Base-by-base conservation (phyloP, 2,329 filamentous ascomycete species). In the Fusarium ambrosium region DNA sequence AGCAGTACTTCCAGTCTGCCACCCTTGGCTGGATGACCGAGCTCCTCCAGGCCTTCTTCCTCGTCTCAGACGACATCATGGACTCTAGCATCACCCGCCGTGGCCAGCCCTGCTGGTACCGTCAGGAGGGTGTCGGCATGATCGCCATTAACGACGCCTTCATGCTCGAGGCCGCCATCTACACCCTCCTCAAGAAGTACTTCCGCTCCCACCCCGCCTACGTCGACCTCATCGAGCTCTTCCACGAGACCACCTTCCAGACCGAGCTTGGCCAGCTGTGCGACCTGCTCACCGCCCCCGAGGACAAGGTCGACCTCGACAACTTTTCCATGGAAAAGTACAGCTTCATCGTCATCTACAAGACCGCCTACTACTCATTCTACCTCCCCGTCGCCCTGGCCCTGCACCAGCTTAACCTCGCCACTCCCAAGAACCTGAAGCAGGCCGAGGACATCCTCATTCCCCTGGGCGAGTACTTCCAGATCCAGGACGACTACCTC, bases 341-440 rank as follows among this genome's bases (percentile, higher is more conserved):
- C 89, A 92, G 89, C 80, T 99, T 98, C 89, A 99, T 99, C 81
- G 97, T 99, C 86, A 94, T 97, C 86, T 98, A 97, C 92, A 99
- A 99, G 92, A 99, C 97, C 27, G 95, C 97, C 62, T 99, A 97
- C 89, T 99, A 99, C 89, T 97, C 94, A 81, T 99, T 99, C 90
- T 98, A 98, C 87, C 93, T 99, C 16, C 97, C 97, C 69, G 95
- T 99, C 66, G 96, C 95, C 11, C 90, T 99, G 53, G 94, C 97
- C 6, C 89, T 99, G 79, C 89, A 96, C 87, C 93, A 95, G 85
- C 91, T 95, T 77, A 92, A 95, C 81, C 89, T 95, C 70, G 97
- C 96, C 24, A 97, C 95, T 10, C 91, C 92, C 32, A 91, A 93
- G 85, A 98, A 98, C 88, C 91, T 99, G 71, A 93, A 96, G 86